Evolutionary conservation across 192 early-diverging fungal genomes (phyloP), one percentile per base, ranked within the genome.

Genomic region (Linderina pennispora): DNA sequence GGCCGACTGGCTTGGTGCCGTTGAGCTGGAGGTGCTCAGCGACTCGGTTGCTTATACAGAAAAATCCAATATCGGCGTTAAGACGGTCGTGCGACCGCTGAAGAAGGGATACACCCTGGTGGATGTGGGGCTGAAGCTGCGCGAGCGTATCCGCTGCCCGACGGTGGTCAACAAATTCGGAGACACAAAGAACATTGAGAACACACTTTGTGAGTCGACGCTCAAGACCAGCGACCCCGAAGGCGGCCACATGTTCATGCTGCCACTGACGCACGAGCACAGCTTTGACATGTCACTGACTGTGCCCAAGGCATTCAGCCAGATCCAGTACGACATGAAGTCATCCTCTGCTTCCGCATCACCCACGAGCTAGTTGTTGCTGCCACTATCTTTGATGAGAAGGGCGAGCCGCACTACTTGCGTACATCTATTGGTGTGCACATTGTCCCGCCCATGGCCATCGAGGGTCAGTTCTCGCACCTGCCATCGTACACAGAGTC

Each of bases 1-100:
- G 38, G 54, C 59, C 10, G 59, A 70, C 46, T 70, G 66, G 66
- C 43, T 70, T 13, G 66, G 50, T 14, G 51, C 59, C 5, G 55
- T 70, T 11, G 47, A 50, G 51, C 66, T 70, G 6, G 58, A 54
- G 37, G 40, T 70, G 10, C 38, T 58, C 0, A 44, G 55, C 32
- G 59, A 58, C 49, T 39, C 48, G 7, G 47, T 31, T 10, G 45
- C 66, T 3, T 31, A 61, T 25, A 33, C 48, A 5, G 58, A 62
- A 42, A 53, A 70, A 11, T 43, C 50, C 21, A 62, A 41, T 24
- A 24, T 70, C 17, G 11, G 40, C 11, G 47, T 48, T 14, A 58
- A 45, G 1, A 38, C 55, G 4, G 45, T 70, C 20, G 43, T 70
- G 8, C 45, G 59, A 3, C 66, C 66, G 0, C 42, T 70, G 39